phyloP scores from a whole-genome alignment of 306 rosid species.

The Acacia crassicarpa region DNA sequence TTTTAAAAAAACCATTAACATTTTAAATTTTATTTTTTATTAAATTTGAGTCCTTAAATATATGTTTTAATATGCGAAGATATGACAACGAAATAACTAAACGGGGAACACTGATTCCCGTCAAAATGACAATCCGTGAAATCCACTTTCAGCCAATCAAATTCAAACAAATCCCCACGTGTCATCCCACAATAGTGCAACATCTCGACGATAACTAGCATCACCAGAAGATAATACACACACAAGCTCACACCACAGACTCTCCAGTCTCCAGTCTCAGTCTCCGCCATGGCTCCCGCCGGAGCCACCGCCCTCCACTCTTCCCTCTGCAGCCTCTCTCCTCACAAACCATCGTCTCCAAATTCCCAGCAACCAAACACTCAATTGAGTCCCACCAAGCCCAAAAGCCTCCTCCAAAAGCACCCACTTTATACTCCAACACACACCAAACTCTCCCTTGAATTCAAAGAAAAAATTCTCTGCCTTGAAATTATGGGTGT shows the following conservation, averaged over 20 bases:
- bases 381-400: slow-evolving; percentile 51
- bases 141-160: slow-evolving; percentile 40
- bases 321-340: slow-evolving; percentile 49
- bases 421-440: slow-evolving; percentile 72
- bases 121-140: slow-evolving; percentile 27
- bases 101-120: slow-evolving; percentile 3
- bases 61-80: no score
- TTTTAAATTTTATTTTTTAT: no score
- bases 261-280: neutral
- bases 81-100: neutral
- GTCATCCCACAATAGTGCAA: slow-evolving; percentile 6
- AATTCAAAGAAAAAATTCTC: slow-evolving; percentile 81
- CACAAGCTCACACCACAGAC: neutral
- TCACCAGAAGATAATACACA: neutral
- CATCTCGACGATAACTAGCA: neutral
- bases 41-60: no score
- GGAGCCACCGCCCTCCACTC: slow-evolving; percentile 52
- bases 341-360: slow-evolving; percentile 49
- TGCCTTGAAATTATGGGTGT: slow-evolving; percentile 92
- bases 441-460: slow-evolving; percentile 58
- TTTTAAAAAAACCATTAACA: no score
- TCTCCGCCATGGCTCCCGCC: slow-evolving; percentile 45
- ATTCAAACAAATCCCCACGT: slow-evolving; percentile 34
- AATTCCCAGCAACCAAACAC: slow-evolving; percentile 36
- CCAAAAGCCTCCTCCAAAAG: slow-evolving; percentile 61